Conservation (phyloP, 1,139 yeast genomes). For the Lodderomyces margitis region DNA sequence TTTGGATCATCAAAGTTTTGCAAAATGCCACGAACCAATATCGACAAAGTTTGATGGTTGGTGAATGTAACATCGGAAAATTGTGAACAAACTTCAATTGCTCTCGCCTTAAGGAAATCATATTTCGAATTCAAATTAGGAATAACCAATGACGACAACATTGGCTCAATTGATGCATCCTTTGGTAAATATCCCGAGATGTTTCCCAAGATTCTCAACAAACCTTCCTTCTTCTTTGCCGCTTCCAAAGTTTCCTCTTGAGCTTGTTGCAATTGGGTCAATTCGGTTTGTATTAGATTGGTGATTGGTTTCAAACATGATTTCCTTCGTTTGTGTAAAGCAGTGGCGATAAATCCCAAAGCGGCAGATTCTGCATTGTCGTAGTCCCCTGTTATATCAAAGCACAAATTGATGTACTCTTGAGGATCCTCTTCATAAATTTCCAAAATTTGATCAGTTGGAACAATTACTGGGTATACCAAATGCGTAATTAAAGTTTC, state of each 20-base stretch:
- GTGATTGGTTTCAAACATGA: conserved; percentile 62
- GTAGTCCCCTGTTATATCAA: conserved; percentile 63
- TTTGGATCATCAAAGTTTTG: conserved; percentile 49
- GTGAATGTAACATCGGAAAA: conserved; percentile 64
- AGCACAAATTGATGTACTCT: conserved; percentile 79
- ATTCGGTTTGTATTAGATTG: conserved; percentile 60
- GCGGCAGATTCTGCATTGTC: conserved; percentile 71
- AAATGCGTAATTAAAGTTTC: conserved; percentile 67
- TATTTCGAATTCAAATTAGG: conserved; percentile 67
- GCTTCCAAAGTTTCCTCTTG: conserved; percentile 49
- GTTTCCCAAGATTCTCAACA: conserved; percentile 73
- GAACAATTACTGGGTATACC: conserved; percentile 75
- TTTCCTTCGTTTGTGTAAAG: conserved; percentile 65
- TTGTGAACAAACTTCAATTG: conserved; percentile 73
- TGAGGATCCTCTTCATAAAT: conserved; percentile 85
- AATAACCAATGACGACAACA: conserved; percentile 60
- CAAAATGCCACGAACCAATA: conserved; percentile 66
- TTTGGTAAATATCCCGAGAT: conserved; percentile 68
- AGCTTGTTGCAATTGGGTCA: conserved; percentile 36
- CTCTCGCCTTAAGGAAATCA: conserved; percentile 80
- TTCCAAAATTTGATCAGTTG: conserved; percentile 68
- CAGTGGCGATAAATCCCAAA: conserved; percentile 56
- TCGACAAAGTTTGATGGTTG: conserved; percentile 47
- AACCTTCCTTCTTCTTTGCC: conserved; percentile 78
- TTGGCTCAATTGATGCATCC: conserved; percentile 55